phyloP scores from a whole-genome alignment of 1,139 yeast genomes.

The Ogataea hybrid region DNA sequence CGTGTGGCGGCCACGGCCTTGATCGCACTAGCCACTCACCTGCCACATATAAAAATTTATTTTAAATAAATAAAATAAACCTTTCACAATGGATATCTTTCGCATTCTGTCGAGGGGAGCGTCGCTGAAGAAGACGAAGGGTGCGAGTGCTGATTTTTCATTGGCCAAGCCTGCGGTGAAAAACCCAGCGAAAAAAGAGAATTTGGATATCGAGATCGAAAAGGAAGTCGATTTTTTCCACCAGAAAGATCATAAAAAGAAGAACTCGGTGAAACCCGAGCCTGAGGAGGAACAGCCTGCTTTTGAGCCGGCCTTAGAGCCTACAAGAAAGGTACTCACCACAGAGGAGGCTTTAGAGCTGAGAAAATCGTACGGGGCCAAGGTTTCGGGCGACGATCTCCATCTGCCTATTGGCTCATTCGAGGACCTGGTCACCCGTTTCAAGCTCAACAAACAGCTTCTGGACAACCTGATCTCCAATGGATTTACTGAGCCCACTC shows the following conservation, averaged over 20 bases:
- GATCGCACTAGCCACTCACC: constrained; percentile 6
- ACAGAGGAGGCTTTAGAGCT: constrained; percentile 30
- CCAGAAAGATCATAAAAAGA: constrained; percentile 40
- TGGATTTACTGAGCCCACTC: no score
- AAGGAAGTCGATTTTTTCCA: constrained; percentile 72
- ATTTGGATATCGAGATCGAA: constrained; percentile 46
- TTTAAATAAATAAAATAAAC: no score
- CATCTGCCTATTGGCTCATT: constrained; percentile 91
- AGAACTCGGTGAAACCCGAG: constrained; percentile 24
- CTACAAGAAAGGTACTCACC: constrained; percentile 47
- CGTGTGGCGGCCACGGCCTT: constrained; percentile 8
- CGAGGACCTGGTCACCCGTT: constrained; percentile 70
- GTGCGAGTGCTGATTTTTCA: no score
- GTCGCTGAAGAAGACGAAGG: no score
- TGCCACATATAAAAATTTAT: no score
- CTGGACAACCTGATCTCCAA: no score
- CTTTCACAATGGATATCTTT: no score
- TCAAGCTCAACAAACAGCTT: no score
- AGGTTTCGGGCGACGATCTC: constrained; percentile 35
- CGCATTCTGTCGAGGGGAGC: no score
- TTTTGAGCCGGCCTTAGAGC: constrained; percentile 32
- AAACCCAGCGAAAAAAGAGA: constrained; percentile 35
- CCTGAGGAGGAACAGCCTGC: constrained; percentile 22
- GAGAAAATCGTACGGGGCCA: constrained; percentile 28
- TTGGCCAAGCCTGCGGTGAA: constrained; percentile 34